These are phyloP conservation scores for Didymella pinodella DNA, from an alignment of 2,329 filamentous ascomycete species.

Conservation along the genomic window DNA sequence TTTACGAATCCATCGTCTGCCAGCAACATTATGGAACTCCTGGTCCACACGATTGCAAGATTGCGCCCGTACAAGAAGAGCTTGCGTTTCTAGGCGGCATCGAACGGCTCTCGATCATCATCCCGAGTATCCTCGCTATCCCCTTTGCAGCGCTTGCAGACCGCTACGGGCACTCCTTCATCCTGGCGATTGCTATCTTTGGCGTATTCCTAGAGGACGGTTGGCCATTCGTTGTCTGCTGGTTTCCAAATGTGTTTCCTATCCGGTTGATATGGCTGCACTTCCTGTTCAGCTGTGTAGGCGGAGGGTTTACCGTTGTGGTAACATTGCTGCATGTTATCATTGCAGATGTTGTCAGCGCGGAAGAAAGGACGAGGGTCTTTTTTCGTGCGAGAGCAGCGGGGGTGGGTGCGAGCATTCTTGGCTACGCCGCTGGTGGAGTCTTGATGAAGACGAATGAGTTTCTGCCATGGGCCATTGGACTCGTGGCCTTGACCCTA, in stretches of 20 bases:
- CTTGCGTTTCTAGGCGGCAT: constrained; percentile 26
- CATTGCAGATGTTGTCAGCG: constrained; percentile 26
- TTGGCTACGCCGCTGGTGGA: constrained; percentile 28
- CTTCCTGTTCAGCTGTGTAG: constrained; percentile 25
- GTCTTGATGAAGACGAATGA: constrained; percentile 18
- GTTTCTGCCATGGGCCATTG: constrained; percentile 27
- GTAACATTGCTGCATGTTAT: constrained; percentile 31
- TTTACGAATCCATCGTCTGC: constrained; percentile 32
- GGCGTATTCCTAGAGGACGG: constrained; percentile 26
- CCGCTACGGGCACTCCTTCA: constrained; percentile 25
- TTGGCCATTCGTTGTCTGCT: constrained; percentile 26
- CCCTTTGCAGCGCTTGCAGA: constrained; percentile 33
- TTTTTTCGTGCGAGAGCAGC: constrained; percentile 29
- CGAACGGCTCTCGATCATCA: constrained; percentile 28
- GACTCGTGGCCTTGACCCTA: constrained; percentile 13
- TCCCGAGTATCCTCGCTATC: constrained; percentile 30
- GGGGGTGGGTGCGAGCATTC: constrained; percentile 25
- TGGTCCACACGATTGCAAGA: constrained; percentile 25
- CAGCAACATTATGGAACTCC: constrained; percentile 19
- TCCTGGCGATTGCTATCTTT: constrained; percentile 28
- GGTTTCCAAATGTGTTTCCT: constrained; percentile 26
- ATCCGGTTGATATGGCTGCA: constrained; percentile 31
- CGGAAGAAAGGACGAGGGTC: constrained; percentile 25
- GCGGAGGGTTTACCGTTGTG: constrained; percentile 27
- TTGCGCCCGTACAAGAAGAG: constrained; percentile 28